Percentiles rank a stretch among this genome's conserved stretches.
Evolutionary conservation across 805 yeast genomes (phyloP).

Genomic region (Cyberlindnera euphorbiae): DNA sequence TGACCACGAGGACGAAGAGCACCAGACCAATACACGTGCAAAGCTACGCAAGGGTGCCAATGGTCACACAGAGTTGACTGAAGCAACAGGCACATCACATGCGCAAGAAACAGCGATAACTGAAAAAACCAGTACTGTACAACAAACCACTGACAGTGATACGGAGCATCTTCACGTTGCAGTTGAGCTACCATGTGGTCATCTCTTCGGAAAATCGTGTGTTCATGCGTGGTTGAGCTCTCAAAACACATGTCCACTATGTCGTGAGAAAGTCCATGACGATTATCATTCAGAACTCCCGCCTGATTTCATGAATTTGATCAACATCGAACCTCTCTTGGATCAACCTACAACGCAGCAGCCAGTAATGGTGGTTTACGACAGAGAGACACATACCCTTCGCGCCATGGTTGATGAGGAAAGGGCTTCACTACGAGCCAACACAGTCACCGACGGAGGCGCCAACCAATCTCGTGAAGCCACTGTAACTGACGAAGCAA

Average conservation of each 20-base stretch:
- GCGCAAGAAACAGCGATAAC: too few relatives aligned
- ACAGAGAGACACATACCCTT: constrained; percentile 17
- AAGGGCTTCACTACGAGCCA: too few relatives aligned
- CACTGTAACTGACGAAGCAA: background rate
- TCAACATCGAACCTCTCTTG: constrained; percentile 14
- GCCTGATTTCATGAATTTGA: constrained; percentile 21
- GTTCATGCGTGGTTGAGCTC: constrained; percentile 72
- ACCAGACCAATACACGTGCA: too few relatives aligned
- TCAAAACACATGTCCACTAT: constrained; percentile 62
- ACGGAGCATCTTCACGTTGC: constrained; percentile 54
- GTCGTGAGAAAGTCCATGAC: constrained; percentile 47
- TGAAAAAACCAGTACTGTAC: too few relatives aligned
- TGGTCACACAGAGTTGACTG: too few relatives aligned
- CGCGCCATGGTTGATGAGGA: too few relatives aligned
- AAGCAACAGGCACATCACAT: too few relatives aligned
- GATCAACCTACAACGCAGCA: constrained; percentile 13
- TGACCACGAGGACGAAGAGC: constrained; percentile 17
- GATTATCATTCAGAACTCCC: constrained; percentile 8
- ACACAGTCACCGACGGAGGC: constrained; percentile 1
- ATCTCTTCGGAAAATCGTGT: constrained; percentile 83
- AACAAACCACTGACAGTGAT: background rate
- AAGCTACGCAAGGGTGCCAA: background rate
- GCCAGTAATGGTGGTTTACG: constrained; percentile 18
- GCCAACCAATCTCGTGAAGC: background rate
- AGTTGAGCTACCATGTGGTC: constrained; percentile 77